These are phyloP conservation scores for Suillus subluteus DNA, from an alignment of 768 basidiomycete genomes.

Conservation along the genomic window DNA sequence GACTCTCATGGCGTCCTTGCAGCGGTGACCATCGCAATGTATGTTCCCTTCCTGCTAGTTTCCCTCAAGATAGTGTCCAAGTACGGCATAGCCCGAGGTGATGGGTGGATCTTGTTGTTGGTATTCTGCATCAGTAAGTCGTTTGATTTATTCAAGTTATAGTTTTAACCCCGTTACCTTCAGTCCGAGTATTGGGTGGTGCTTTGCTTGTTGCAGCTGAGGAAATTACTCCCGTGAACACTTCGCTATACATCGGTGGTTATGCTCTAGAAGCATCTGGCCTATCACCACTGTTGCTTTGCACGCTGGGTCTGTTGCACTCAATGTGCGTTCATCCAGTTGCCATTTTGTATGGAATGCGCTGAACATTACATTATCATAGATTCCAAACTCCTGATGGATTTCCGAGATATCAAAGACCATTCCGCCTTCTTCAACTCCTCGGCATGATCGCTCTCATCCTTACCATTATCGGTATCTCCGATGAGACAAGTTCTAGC, in stretches of 20 bases:
- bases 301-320: constrained; percentile 40
- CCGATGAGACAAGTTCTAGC: constrained; percentile 17
- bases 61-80: constrained; percentile 49
- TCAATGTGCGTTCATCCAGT: constrained; percentile 34
- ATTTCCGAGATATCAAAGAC: constrained; percentile 10
- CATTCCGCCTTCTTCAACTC: constrained; percentile 34
- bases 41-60: constrained; percentile 55
- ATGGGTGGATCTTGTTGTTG: constrained; percentile 70
- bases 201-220: constrained; percentile 61
- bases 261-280: constrained; percentile 47
- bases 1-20: constrained; percentile 54
- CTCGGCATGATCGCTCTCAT: constrained; percentile 31
- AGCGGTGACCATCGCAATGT: constrained; percentile 61
- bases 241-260: constrained; percentile 53
- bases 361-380: constrained; percentile 13
- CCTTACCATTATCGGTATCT: constrained; percentile 39
- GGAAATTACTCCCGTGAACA: constrained; percentile 39
- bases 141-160: not conserved
- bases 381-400: constrained; percentile 36
- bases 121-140: constrained; percentile 60
- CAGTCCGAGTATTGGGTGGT: constrained; percentile 63
- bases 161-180: constrained; percentile 10
- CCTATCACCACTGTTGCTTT: constrained; percentile 42
- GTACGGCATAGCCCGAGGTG: constrained; percentile 61
- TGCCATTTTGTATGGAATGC: not conserved